These are phyloP conservation scores for Candida gigantensis DNA, from an alignment of 1,139 yeast genomes.

Conservation along the genomic window DNA sequence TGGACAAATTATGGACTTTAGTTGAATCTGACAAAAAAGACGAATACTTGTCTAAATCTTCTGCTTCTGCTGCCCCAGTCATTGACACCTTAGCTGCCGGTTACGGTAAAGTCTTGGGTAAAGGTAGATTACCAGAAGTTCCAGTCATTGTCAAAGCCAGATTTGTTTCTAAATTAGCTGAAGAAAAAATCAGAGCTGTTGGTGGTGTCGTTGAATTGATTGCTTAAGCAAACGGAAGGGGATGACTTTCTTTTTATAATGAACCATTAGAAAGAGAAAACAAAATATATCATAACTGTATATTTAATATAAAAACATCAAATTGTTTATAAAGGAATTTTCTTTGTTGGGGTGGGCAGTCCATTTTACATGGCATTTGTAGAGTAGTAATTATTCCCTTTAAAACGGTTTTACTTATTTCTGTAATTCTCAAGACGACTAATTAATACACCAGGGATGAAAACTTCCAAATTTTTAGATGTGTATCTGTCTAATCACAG, in stretches of 20 bases:
- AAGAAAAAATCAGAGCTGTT: conserved; percentile 99
- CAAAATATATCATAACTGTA: conserved; percentile 11
- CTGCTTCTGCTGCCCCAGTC: conserved; percentile 94
- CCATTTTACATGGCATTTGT: no score
- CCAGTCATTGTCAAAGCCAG: conserved; percentile 99
- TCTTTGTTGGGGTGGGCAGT: no score
- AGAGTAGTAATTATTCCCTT: no score
- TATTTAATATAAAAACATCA: conserved; percentile 15
- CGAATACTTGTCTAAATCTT: conserved; percentile 83
- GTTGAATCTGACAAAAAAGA: conserved; percentile 95
- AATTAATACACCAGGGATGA: no score
- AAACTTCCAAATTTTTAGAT: no score
- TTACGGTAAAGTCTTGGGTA: conserved; percentile 99
- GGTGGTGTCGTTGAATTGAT: conserved; percentile 99
- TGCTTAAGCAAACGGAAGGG: conserved; percentile 64
- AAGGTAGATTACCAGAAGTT: conserved; percentile 96
- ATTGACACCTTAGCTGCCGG: conserved; percentile 99
- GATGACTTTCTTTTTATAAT: conserved; percentile 1
- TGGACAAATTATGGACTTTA: conserved; percentile 98
- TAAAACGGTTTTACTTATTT: no score
- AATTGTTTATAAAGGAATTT: not conserved
- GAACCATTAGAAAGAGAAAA: conserved; percentile 1
- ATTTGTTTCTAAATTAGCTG: conserved; percentile 98
- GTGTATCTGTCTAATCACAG: no score
- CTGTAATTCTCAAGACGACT: no score